Evolutionary conservation across 2,329 filamentous ascomycete species (phyloP).

Genomic region (Aspergillus tanneri): DNA sequence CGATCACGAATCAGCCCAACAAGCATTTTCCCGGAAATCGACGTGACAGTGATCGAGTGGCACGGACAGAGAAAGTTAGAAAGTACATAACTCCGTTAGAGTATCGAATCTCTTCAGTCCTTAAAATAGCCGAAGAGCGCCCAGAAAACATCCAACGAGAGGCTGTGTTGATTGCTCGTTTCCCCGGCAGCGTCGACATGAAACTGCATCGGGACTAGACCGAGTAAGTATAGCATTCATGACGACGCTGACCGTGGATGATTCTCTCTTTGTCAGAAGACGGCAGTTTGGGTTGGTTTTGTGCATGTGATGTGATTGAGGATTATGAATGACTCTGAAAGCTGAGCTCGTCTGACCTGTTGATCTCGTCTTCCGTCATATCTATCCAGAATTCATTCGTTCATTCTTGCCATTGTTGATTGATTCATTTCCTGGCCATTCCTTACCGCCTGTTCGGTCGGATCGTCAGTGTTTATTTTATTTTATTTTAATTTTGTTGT

Average conservation of each 20-base stretch:
- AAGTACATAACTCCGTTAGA: too few relatives aligned
- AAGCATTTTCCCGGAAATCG: too few relatives aligned
- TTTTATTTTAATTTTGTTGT: conserved; percentile 2
- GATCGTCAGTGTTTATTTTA: not conserved
- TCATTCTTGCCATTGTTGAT: not conserved
- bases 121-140: too few relatives aligned
- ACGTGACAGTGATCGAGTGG: too few relatives aligned
- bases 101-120: too few relatives aligned
- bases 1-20: too few relatives aligned
- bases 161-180: conserved; percentile 10
- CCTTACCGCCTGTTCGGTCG: conserved; percentile 15
- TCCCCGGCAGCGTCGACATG: conserved; percentile 13
- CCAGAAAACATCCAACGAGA: too few relatives aligned
- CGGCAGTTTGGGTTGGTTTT: not conserved
- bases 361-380: not conserved
- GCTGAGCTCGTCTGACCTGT: conserved; percentile 2
- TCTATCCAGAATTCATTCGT: conserved; percentile 1
- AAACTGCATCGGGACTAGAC: not conserved
- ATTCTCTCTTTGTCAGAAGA: not conserved
- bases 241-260: too few relatives aligned
- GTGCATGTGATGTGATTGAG: not conserved
- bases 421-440: conserved; percentile 1
- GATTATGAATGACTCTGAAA: not conserved
- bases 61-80: too few relatives aligned
- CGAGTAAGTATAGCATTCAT: not conserved